phyloP scores from a whole-genome alignment of 2,329 filamentous ascomycete species.

The Macrophomina phaseolina region DNA sequence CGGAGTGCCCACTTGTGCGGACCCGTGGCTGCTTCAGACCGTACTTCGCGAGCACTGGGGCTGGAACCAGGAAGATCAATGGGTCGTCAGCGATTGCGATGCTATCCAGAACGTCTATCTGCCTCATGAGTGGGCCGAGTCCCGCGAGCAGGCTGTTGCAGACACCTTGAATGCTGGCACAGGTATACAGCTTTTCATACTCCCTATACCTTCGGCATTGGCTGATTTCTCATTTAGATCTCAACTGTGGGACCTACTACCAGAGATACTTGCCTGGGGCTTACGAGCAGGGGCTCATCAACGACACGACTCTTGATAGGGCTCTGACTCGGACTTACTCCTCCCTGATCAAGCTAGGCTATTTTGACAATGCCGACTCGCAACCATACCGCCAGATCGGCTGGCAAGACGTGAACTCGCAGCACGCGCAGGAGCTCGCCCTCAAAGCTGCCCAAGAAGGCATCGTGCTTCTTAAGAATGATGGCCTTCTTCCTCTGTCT shows the following conservation, averaged over 20 bases:
- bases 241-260: conserved; percentile 59
- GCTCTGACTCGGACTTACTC: conserved; percentile 59
- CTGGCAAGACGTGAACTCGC: conserved; percentile 62
- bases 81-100: conserved; percentile 70
- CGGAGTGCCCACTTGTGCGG: conserved; percentile 68
- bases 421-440: conserved; percentile 61
- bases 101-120: conserved; percentile 64
- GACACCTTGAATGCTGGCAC: conserved; percentile 58
- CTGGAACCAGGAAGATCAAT: conserved; percentile 66
- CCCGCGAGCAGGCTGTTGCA: conserved; percentile 54
- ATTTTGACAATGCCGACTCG: conserved; percentile 59
- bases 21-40: conserved; percentile 65
- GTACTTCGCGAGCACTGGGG: conserved; percentile 70
- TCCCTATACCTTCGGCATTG: not conserved
- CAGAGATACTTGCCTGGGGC: conserved; percentile 53
- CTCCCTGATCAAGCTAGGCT: conserved; percentile 61
- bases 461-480: conserved; percentile 60
- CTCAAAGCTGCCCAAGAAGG: conserved; percentile 57
- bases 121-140: conserved; percentile 52
- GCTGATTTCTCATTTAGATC: conserved; percentile 40
- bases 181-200: not conserved
- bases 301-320: conserved; percentile 54
- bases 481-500: conserved; percentile 54
- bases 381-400: conserved; percentile 58
- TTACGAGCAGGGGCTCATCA: conserved; percentile 50